Percentiles rank a stretch among this genome's conserved stretches.
Evolutionary conservation across 1,284 basidiomycete genomes (phyloP).

Genomic region (Amylostereum chailletii): DNA sequence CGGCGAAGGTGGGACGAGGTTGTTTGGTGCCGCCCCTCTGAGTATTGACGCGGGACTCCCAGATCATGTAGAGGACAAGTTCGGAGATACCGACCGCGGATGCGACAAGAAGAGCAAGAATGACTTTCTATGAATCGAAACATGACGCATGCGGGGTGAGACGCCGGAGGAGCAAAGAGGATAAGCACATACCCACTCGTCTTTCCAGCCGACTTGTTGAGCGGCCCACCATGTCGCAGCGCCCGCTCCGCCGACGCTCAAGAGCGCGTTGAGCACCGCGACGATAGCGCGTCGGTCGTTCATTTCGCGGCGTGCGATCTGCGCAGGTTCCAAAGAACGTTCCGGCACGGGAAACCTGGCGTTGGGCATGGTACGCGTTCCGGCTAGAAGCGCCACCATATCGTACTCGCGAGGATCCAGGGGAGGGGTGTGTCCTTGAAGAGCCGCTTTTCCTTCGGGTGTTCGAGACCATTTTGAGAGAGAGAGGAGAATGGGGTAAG

Average conservation of each 20-base stretch:
- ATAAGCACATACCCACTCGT: constrained; percentile 56
- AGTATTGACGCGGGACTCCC: constrained; percentile 37
- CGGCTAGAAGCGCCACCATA: constrained; percentile 70
- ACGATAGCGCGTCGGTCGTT: constrained; percentile 60
- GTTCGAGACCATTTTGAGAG: constrained; percentile 65
- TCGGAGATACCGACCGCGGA: constrained; percentile 60
- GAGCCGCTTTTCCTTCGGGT: constrained; percentile 30
- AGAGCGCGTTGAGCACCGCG: constrained; percentile 57
- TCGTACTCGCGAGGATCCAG: constrained; percentile 48
- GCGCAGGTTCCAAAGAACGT: constrained; percentile 28
- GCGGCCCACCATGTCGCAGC: constrained; percentile 67
- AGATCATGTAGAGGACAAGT: constrained; percentile 60
- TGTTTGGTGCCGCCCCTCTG: no score
- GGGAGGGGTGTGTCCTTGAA: constrained; percentile 33
- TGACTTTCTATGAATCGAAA: constrained; percentile 38
- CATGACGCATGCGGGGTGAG: neutral
- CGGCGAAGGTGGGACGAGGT: no score
- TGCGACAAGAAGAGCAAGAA: constrained; percentile 52
- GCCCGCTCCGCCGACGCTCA: constrained; percentile 60
- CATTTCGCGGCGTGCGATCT: constrained; percentile 31
- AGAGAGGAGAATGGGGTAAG: constrained; percentile 47
- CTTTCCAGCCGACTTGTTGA: constrained; percentile 48
- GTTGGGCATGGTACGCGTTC: constrained; percentile 64
- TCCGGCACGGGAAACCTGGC: constrained; percentile 48
- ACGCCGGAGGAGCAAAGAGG: neutral